Conservation (phyloP, 176 grass and related monocot species). For the Puccinellia tenuiflora region DNA sequence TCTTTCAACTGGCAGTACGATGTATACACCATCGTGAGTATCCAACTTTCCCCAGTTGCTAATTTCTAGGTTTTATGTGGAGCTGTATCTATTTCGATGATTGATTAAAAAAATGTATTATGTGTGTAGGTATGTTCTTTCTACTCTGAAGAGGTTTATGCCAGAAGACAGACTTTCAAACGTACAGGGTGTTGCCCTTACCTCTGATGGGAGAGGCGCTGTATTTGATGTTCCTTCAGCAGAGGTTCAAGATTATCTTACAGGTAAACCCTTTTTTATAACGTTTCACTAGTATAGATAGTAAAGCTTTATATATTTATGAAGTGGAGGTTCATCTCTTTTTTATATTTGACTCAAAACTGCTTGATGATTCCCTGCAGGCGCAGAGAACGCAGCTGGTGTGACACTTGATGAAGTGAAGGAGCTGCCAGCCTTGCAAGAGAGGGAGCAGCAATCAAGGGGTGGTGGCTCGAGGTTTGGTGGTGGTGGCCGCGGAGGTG, state of each 20-base stretch:
- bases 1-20: constrained; percentile 58
- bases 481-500: constrained; percentile 31
- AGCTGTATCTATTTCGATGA: neutral
- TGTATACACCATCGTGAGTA: constrained; percentile 82
- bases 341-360: neutral
- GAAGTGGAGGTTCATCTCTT: too few relatives aligned
- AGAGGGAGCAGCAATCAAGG: constrained; percentile 53
- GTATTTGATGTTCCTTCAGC: constrained; percentile 94
- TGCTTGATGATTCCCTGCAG: constrained; percentile 7
- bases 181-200: constrained; percentile 67
- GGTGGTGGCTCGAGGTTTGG: constrained; percentile 17
- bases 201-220: constrained; percentile 66
- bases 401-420: constrained; percentile 70
- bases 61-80: neutral
- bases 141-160: constrained; percentile 77
- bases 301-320: neutral
- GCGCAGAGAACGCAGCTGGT: constrained; percentile 50
- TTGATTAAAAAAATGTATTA: neutral
- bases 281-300: neutral
- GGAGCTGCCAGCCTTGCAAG: constrained; percentile 76
- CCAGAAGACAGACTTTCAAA: constrained; percentile 72
- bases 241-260: constrained; percentile 64
- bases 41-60: neutral
- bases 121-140: constrained; percentile 61
- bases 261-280: constrained; percentile 34